Evolutionary conservation across 768 basidiomycete genomes (phyloP).

Genomic region (Asterophora lycoperdoides): DNA sequence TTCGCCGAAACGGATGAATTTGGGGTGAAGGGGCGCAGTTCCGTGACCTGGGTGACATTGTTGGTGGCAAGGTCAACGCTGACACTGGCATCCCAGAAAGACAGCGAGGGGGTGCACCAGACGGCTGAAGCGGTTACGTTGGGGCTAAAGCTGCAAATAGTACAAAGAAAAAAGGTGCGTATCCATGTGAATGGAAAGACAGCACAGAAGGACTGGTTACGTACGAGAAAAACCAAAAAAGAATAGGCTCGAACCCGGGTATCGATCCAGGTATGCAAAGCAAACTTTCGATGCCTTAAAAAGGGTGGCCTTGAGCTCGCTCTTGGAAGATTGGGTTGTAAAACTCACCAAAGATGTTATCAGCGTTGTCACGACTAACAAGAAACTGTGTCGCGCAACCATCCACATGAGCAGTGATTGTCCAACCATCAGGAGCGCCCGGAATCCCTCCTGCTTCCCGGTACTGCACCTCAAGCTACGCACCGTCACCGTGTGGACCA

Average conservation of each 20-base stretch:
- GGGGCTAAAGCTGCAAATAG: constrained; percentile 29
- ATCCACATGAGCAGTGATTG: constrained; percentile 35
- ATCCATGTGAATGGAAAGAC: neutral
- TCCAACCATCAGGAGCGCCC: constrained; percentile 31
- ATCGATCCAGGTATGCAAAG: constrained; percentile 24
- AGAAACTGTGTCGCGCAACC: constrained; percentile 38
- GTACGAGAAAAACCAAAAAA: constrained; percentile 57
- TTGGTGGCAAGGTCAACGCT: constrained; percentile 40
- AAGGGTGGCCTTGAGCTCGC: neutral
- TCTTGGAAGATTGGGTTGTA: neutral
- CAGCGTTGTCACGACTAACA: constrained; percentile 33
- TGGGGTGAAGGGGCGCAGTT: constrained; percentile 35
- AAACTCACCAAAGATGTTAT: constrained; percentile 39
- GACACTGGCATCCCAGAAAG: constrained; percentile 42
- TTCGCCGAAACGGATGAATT: constrained; percentile 37
- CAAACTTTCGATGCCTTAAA: constrained; percentile 27
- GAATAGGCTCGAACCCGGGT: constrained; percentile 41
- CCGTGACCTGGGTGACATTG: constrained; percentile 39
- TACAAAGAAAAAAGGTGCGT: no score
- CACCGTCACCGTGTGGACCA: neutral
- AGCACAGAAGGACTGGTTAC: constrained; percentile 9
- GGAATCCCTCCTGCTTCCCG: constrained; percentile 15
- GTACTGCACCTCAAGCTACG: constrained; percentile 35
- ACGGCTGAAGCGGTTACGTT: constrained; percentile 37
- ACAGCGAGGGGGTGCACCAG: constrained; percentile 42